A percentile compares a stretch with the other conserved stretches of the same genome.
phyloP scores from a whole-genome alignment of 345 rosid species.

The Hypericum androsaemum region DNA sequence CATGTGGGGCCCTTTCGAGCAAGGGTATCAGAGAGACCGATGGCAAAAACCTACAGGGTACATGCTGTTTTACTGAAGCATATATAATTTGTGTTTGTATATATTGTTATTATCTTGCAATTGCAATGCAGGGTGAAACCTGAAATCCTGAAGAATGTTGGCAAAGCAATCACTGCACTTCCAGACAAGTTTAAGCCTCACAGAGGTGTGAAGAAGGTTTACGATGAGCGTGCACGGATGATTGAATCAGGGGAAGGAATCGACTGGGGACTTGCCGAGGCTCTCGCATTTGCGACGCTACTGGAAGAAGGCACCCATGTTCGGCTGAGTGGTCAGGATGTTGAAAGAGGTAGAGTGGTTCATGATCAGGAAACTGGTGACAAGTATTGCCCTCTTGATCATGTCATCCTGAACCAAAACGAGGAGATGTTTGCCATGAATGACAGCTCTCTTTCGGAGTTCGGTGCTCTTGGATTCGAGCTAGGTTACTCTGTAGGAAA shows the following conservation, averaged over 20 bases:
- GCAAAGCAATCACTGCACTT: constrained; percentile 56
- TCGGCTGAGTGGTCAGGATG: constrained; percentile 85
- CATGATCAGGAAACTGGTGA: constrained; percentile 73
- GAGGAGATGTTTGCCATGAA: constrained; percentile 81
- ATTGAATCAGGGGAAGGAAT: constrained; percentile 72
- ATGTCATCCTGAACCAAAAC: constrained; percentile 54
- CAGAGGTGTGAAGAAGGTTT: constrained; percentile 68
- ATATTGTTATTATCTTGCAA: constrained; percentile 4
- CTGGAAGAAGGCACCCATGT: constrained; percentile 84
- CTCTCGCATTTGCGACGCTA: constrained; percentile 75
- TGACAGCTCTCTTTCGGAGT: constrained; percentile 72
- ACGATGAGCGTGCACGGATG: constrained; percentile 66
- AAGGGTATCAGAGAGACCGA: constrained; percentile 71
- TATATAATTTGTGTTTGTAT: constrained; percentile 3
- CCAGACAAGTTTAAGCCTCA: constrained; percentile 71
- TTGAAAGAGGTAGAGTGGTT: constrained; percentile 74
- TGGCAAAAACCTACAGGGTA: constrained; percentile 73
- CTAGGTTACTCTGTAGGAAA: constrained; percentile 81
- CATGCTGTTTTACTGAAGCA: constrained; percentile 1
- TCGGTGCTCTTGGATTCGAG: constrained; percentile 76
- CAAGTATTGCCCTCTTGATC: constrained; percentile 67
- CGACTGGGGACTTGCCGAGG: constrained; percentile 82
- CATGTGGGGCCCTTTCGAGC: constrained; percentile 74
- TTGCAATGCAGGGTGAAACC: constrained; percentile 54
- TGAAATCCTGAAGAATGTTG: constrained; percentile 72